These are phyloP conservation scores for Rhododendron mucronatum DNA, from an alignment of 148 eudicot genomes.

Conservation along the genomic window DNA sequence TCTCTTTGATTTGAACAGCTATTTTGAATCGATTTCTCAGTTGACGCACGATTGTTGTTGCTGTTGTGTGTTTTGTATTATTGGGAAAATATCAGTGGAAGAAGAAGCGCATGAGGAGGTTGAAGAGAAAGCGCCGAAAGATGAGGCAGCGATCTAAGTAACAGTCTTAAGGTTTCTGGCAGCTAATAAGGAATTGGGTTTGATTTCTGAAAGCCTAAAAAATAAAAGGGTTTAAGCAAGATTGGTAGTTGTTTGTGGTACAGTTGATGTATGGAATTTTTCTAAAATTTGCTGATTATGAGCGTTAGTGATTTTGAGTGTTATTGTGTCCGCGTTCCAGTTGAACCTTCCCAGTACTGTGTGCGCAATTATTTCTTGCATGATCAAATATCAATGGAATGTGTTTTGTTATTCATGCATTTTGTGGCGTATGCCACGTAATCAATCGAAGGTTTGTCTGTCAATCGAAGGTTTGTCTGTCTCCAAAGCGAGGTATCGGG, in stretches of 20 bases:
- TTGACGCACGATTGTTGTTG: neutral
- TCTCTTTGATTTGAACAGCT: neutral
- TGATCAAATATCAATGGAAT: neutral
- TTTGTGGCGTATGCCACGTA: neutral
- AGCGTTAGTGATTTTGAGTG: neutral
- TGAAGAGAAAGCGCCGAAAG: constrained; percentile 20
- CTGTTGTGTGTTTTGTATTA: neutral
- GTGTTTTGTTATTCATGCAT: neutral
- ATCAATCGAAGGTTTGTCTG: neutral
- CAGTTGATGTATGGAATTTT: neutral
- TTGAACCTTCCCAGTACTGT: neutral
- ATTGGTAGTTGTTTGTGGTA: neutral
- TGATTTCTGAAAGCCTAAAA: neutral
- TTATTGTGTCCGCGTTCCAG: neutral
- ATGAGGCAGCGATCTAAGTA: constrained; percentile 24
- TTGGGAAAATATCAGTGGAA: constrained; percentile 3
- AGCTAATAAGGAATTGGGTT: neutral
- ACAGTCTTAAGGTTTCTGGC: neutral
- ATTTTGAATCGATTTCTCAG: neutral
- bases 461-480: neutral
- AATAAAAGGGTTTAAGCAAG: neutral
- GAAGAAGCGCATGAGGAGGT: constrained; percentile 17
- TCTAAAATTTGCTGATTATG: neutral
- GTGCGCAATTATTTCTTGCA: neutral
- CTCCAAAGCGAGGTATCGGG: neutral